A percentile compares a stretch with the other conserved stretches of the same genome.
Evolutionary conservation across 352 stramenopile genomes (phyloP).

Genomic region (Phytophthora syringae): DNA sequence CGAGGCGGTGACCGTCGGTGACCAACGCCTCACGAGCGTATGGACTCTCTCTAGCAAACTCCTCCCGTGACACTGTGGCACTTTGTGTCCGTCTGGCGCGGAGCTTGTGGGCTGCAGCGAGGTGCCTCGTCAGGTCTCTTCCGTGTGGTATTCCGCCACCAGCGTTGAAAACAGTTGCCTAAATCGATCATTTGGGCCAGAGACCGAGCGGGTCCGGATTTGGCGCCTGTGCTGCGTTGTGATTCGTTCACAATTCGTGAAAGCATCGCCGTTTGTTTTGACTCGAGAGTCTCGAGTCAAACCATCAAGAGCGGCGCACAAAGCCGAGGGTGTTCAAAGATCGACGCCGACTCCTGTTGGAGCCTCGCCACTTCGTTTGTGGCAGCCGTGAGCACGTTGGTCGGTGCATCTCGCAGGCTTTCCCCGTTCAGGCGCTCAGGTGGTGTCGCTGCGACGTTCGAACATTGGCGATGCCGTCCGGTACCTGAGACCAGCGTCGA

Average conservation of each 20-base stretch:
- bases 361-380: conserved; percentile 10
- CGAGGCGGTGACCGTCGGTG: background rate
- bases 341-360: conserved; percentile 8
- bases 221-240: too few relatives aligned
- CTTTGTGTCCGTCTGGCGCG: conserved; percentile 9
- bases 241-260: too few relatives aligned
- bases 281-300: too few relatives aligned
- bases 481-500: conserved; percentile 4
- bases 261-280: conserved; percentile 24
- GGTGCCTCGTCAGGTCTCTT: conserved; percentile 10
- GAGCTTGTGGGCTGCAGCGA: conserved; percentile 19
- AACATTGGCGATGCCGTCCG: background rate
- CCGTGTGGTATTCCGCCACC: conserved; percentile 25
- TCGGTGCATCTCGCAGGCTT: conserved; percentile 1
- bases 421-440: background rate
- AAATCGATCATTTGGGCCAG: conserved; percentile 1
- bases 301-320: conserved; percentile 18
- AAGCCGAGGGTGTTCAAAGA: conserved; percentile 21
- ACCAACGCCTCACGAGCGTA: background rate
- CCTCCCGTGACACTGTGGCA: background rate
- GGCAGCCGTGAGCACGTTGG: conserved; percentile 14
- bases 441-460: background rate
- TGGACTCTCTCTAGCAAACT: background rate
- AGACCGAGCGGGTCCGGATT: conserved; percentile 1
- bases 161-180: conserved; percentile 30